These are phyloP conservation scores for Amorphotheca resinae DNA, from an alignment of 495 filamentous ascomycete genomes.

Conservation along the genomic window DNA sequence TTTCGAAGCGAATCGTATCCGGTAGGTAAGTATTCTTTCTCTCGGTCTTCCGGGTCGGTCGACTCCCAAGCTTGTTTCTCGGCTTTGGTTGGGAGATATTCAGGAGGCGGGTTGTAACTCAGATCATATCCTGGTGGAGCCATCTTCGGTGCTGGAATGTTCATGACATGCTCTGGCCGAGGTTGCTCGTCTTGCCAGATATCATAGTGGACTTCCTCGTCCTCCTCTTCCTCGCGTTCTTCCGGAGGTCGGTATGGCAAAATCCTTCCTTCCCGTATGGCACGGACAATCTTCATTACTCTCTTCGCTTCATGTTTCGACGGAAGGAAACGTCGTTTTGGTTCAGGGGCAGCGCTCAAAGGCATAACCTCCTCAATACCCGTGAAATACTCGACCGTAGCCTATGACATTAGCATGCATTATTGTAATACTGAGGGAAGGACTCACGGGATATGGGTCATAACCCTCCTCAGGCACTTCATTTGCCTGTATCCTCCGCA, in stretches of 20 bases:
- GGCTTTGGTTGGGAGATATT: slow-evolving; percentile 77
- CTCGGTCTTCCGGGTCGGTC: slow-evolving; percentile 77
- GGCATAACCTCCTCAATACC: slow-evolving; percentile 88
- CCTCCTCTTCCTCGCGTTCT: slow-evolving; percentile 45
- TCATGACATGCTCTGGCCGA: slow-evolving; percentile 78
- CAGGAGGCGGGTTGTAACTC: slow-evolving; percentile 90
- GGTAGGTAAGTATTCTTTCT: slow-evolving; percentile 75
- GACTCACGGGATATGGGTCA: slow-evolving; percentile 67
- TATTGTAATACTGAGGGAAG: too few relatives aligned
- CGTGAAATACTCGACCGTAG: slow-evolving; percentile 86
- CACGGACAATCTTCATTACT: slow-evolving; percentile 95
- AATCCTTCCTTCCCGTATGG: slow-evolving; percentile 88
- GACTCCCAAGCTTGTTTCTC: slow-evolving; percentile 87
- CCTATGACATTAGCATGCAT: too few relatives aligned
- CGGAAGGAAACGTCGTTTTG: slow-evolving; percentile 87
- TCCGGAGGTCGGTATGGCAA: slow-evolving; percentile 76
- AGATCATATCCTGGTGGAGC: slow-evolving; percentile 89
- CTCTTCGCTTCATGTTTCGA: slow-evolving; percentile 98
- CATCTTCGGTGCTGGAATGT: slow-evolving; percentile 90
- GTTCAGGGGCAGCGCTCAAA: slow-evolving; percentile 84
- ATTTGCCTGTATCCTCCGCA: slow-evolving; percentile 83
- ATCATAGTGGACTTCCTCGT: slow-evolving; percentile 64
- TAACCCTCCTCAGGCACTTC: slow-evolving; percentile 78
- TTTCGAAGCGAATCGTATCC: slow-evolving; percentile 73
- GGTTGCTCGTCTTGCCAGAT: slow-evolving; percentile 88